Evolutionary conservation across 805 yeast species (phyloP).

Genomic region (Metschnikowia borealis): DNA sequence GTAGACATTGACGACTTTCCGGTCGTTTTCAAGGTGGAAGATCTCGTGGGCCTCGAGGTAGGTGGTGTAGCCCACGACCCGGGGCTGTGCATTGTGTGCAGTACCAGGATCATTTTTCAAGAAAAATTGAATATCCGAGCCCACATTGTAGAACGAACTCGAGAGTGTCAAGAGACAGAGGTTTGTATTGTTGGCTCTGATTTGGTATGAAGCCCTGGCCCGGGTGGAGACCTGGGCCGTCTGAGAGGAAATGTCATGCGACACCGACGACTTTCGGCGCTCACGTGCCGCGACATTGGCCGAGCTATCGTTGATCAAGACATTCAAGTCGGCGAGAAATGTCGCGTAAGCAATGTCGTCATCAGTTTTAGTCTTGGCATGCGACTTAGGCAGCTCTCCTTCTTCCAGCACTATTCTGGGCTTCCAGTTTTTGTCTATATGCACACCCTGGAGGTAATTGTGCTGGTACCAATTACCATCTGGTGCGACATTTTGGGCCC

Average conservation of each 20-base stretch:
- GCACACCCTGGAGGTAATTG: constrained; percentile 23
- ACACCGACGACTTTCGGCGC: constrained; percentile 9
- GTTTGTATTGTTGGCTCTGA: constrained; percentile 29
- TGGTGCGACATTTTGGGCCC: constrained; percentile 22
- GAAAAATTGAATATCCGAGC: constrained; percentile 35
- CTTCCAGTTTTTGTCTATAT: constrained; percentile 30
- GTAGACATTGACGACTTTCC: constrained; percentile 24
- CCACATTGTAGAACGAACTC: constrained; percentile 34
- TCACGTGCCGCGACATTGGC: constrained; percentile 28
- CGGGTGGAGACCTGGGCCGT: constrained; percentile 12
- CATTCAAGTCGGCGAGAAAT: constrained; percentile 29
- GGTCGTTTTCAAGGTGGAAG: constrained; percentile 22
- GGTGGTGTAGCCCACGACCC: constrained; percentile 30
- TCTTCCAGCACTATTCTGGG: constrained; percentile 5
- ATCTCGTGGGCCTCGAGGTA: constrained; percentile 40
- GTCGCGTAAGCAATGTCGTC: not conserved
- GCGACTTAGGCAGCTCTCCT: not conserved
- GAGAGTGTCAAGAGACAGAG: constrained; percentile 33
- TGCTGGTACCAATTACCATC: constrained; percentile 27
- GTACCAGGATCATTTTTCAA: constrained; percentile 19
- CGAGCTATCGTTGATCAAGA: constrained; percentile 29
- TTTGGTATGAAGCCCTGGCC: constrained; percentile 24
- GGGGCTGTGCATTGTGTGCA: constrained; percentile 13
- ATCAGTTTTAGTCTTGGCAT: not conserved
- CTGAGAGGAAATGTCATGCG: constrained; percentile 10